Evolutionary conservation across 2,329 filamentous ascomycete species (phyloP), one percentile per base, ranked within the genome.

Genomic region (Tolypocladium ophioglossoides): DNA sequence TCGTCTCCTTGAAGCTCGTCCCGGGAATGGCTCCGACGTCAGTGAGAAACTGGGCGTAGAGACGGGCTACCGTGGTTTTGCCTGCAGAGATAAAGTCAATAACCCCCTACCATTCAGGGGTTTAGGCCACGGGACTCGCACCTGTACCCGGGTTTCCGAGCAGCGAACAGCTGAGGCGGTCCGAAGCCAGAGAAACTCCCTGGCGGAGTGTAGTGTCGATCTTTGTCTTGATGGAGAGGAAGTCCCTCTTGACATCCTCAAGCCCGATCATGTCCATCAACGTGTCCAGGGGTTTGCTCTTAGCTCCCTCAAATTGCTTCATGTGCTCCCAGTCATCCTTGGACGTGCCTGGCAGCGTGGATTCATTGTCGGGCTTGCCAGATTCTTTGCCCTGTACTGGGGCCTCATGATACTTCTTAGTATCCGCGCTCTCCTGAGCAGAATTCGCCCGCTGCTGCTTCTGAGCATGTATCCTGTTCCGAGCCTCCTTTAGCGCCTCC

Each of bases 61-160:
- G 68, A 0, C 87, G 76, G 0, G 87, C 87, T 0, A 91, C 83
- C 0, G 87, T 91, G 0, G 88, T 92, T 71, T 91, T 91, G 0
- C 68, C 69, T 72, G 22, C 30, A 9, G 30, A 30, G 30, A 30
- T 5, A 30, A 8, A 30, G 30, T 30, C 30, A 30, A 30, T 7
- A 30, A 30, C 4, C 30, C 30, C 30, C 30, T 9, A 8, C 5
- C 4, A 30, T 30, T 30, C 30, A 9, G 30, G 30, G 8, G 30
- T 8, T 30, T 30, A 9, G 30, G 30, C 7, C 30, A 8, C 7
- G 30, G 30, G 30, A 30, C 30, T 53, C 70, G 64, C 68, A 79
- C 85, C 86, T 54, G 87, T 91, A 4, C 88, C 87, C 0, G 87
- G 87, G 60, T 91, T 91, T 0, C 87, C 87, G 0, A 91, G 68